These are phyloP conservation scores for Pseudocercospora pini-densiflorae DNA, from an alignment of 2,329 filamentous ascomycete genomes.

Conservation along the genomic window DNA sequence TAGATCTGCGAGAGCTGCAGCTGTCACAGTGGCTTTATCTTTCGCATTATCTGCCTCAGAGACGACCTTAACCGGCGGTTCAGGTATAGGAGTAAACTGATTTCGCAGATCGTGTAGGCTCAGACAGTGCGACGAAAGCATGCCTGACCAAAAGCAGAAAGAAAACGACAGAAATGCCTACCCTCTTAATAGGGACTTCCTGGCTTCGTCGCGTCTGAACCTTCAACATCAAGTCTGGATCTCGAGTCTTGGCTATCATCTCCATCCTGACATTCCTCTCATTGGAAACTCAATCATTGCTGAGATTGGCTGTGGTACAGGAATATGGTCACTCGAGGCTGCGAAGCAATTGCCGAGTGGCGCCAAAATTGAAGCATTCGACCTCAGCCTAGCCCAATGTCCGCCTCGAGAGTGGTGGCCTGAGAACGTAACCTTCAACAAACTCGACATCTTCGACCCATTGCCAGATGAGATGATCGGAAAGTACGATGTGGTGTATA, in stretches of 20 bases:
- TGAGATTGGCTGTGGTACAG: slow-evolving; percentile 28
- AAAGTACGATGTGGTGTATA: slow-evolving; percentile 30
- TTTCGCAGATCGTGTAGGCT: no score
- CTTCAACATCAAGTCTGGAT: slow-evolving; percentile 41
- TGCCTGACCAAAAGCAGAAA: neutral
- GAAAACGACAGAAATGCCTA: neutral
- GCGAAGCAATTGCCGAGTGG: neutral
- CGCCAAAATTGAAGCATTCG: slow-evolving; percentile 29
- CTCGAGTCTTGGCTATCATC: slow-evolving; percentile 32
- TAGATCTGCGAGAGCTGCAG: no score
- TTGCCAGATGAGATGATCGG: slow-evolving; percentile 2
- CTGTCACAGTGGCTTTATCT: no score
- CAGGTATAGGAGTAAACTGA: no score
- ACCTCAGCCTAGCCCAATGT: slow-evolving; percentile 27
- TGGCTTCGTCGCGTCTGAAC: slow-evolving; percentile 30
- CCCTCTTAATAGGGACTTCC: neutral
- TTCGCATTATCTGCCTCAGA: no score
- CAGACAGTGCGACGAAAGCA: no score
- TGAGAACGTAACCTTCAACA: slow-evolving; percentile 22
- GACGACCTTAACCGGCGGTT: no score
- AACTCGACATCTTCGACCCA: slow-evolving; percentile 25
- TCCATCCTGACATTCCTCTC: slow-evolving; percentile 36
- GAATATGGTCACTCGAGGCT: slow-evolving; percentile 21
- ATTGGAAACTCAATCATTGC: slow-evolving; percentile 18
- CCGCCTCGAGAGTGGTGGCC: slow-evolving; percentile 28